Evolutionary conservation across 78 protist species (phyloP).

Genomic region (Speleostelium caveatum): DNA sequence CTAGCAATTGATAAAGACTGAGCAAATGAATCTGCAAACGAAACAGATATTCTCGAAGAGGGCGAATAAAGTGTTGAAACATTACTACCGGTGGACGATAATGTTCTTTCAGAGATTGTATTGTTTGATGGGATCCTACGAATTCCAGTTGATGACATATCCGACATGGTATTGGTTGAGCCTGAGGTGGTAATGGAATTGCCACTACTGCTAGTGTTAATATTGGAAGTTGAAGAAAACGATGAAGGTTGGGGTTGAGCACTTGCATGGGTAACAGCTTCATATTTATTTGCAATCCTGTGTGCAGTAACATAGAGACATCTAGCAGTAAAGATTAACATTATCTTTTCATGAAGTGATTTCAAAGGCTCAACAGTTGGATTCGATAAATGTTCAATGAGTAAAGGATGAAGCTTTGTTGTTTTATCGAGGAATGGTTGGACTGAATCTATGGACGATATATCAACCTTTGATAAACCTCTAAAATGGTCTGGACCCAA

Average conservation of each 20-base stretch:
- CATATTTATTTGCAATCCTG: constrained; percentile 53
- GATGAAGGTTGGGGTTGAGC: constrained; percentile 62
- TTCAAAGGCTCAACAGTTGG: constrained; percentile 34
- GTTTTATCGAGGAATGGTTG: constrained; percentile 38
- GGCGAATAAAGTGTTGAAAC: not conserved
- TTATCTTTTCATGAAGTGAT: constrained; percentile 53
- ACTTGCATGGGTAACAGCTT: constrained; percentile 46
- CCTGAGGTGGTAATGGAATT: not conserved
- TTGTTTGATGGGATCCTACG: no score
- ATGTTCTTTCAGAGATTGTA: no score
- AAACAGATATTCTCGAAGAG: not conserved
- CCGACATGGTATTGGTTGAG: not conserved
- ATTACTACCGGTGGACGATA: not conserved
- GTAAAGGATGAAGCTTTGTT: constrained; percentile 48
- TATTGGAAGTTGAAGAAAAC: not conserved
- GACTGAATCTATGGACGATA: constrained; percentile 23
- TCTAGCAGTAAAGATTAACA: constrained; percentile 58
- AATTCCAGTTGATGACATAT: not conserved
- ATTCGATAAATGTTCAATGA: constrained; percentile 42
- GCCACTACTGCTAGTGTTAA: not conserved
- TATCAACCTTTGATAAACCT: constrained; percentile 56
- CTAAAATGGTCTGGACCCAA: constrained; percentile 70
- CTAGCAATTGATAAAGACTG: not conserved
- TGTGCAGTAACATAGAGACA: constrained; percentile 62
- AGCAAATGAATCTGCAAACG: not conserved